Evolutionary conservation across 2,329 filamentous ascomycete genomes (phyloP), one percentile per base, ranked within the genome.

Genomic region (Orbilia ellipsospora): DNA sequence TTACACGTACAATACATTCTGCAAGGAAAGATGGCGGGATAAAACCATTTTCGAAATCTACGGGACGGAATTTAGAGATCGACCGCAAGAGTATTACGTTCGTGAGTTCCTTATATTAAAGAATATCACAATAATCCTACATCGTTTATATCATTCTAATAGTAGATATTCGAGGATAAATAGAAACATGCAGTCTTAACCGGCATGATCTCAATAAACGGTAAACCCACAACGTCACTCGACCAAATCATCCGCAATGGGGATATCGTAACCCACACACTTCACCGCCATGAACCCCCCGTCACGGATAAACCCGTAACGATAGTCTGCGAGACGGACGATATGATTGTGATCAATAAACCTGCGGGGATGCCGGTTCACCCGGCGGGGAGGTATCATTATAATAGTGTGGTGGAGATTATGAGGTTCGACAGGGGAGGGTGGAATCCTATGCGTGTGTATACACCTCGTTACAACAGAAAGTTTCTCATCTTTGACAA

Each of bases 261-360:
- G 77, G 92, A 97, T 81, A 84, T 96, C 67, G 90, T 99, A 65
- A 94, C 92, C 10, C 95, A 99, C 83, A 97, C 93, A 2, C 87
- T 96, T 75, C 95, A 99, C 82, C 91, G 95, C 13, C 95, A 99
- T 82, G 95, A 99, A 83, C 95, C 95, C 1, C 95, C 95, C 0
- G 93, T 97, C 36, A 94, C 92, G 1, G 90, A 89, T 15, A 88
- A 92, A 50, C 88, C 92, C 0, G 90, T 99, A 59, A 88, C 88
- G 15, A 87, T 97, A 54, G 89, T 99, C 45, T 91, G 97, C 82
- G 95, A 99, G 82, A 93, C 97, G 79, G 88, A 96, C 54, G 91
- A 94, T 78, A 90, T 99, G 85, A 91, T 99, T 73, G 94, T 98
- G 77, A 96, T 99, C 82, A 93, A 97, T 84, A 99, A 99, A 83